Percentiles rank a stretch among this genome's conserved stretches.
These are phyloP conservation scores for Lactarius akahatsu DNA, from an alignment of 768 basidiomycete genomes.

Conservation along the genomic window DNA sequence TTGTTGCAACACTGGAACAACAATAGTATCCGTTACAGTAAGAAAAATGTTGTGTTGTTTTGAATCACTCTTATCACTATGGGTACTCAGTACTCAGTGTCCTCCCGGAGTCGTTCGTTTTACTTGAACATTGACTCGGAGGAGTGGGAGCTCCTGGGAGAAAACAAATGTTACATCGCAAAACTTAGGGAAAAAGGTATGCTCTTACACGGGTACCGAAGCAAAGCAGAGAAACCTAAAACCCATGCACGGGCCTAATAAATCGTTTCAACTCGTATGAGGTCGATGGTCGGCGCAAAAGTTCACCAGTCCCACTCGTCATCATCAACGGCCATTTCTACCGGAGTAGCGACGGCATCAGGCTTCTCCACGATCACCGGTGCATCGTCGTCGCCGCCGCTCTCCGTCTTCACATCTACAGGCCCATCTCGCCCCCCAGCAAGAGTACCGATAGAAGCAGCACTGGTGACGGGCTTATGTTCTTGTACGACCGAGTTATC, in stretches of 20 bases:
- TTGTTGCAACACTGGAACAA: too few relatives aligned
- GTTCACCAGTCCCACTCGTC: slow-evolving; percentile 5
- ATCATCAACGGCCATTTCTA: neutral
- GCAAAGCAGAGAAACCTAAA: slow-evolving; percentile 3
- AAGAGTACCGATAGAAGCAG: slow-evolving; percentile 8
- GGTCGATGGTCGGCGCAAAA: neutral
- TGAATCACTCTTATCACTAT: too few relatives aligned
- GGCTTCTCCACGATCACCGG: neutral
- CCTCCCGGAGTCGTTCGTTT: too few relatives aligned
- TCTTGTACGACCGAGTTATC: slow-evolving; percentile 17
- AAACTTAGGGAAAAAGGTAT: neutral
- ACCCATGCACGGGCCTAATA: neutral
- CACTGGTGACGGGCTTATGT: neutral
- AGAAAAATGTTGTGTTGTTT: too few relatives aligned
- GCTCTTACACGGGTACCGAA: neutral
- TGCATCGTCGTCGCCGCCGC: slow-evolving; percentile 2
- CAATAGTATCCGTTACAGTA: too few relatives aligned
- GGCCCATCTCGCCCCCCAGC: slow-evolving; percentile 1
- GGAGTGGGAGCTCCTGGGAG: too few relatives aligned
- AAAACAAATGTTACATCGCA: neutral
- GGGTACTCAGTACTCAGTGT: too few relatives aligned
- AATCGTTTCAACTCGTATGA: neutral
- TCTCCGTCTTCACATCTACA: slow-evolving; percentile 6
- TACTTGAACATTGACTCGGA: too few relatives aligned
- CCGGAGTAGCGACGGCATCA: too few relatives aligned